Evolutionary conservation across 192 early-diverging fungal genomes (phyloP).

Genomic region (Jimgerdemannia flammicorona): DNA sequence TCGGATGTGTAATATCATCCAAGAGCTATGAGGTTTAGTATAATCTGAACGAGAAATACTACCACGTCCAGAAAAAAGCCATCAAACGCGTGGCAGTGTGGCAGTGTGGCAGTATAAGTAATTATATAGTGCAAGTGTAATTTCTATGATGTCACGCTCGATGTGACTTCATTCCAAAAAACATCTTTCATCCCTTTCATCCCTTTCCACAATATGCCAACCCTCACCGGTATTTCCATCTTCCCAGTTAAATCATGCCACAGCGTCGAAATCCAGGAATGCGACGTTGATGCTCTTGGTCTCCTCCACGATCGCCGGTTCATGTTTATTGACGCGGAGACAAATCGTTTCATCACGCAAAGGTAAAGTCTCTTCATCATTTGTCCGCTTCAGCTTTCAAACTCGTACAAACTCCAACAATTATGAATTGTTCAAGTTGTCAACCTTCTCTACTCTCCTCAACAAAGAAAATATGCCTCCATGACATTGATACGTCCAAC

Average conservation of each 20-base stretch:
- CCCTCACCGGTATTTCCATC: constrained; percentile 31
- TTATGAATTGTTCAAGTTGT: constrained; percentile 3
- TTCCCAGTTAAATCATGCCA: constrained; percentile 59
- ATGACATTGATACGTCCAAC: constrained; percentile 19
- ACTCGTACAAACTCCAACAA: not conserved
- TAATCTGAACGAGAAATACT: too few relatives aligned
- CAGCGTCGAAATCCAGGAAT: constrained; percentile 32
- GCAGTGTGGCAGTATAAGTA: too few relatives aligned
- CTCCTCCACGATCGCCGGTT: constrained; percentile 40
- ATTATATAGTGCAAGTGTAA: too few relatives aligned
- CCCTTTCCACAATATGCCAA: constrained; percentile 16
- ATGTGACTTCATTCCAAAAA: too few relatives aligned
- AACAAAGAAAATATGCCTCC: constrained; percentile 20
- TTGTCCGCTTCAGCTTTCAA: not conserved
- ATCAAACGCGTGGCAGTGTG: too few relatives aligned
- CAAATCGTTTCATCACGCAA: constrained; percentile 26
- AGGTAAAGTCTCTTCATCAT: constrained; percentile 12
- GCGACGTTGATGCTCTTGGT: constrained; percentile 12
- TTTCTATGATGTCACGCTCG: too few relatives aligned
- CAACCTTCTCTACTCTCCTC: not conserved
- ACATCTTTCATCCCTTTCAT: not conserved
- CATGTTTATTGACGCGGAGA: constrained; percentile 33
- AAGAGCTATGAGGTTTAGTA: too few relatives aligned
- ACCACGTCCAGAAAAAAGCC: too few relatives aligned
- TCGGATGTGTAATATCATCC: too few relatives aligned